phyloP scores from a whole-genome alignment of 2,329 filamentous ascomycete species.

The Emmonsiellopsis sp. region DNA sequence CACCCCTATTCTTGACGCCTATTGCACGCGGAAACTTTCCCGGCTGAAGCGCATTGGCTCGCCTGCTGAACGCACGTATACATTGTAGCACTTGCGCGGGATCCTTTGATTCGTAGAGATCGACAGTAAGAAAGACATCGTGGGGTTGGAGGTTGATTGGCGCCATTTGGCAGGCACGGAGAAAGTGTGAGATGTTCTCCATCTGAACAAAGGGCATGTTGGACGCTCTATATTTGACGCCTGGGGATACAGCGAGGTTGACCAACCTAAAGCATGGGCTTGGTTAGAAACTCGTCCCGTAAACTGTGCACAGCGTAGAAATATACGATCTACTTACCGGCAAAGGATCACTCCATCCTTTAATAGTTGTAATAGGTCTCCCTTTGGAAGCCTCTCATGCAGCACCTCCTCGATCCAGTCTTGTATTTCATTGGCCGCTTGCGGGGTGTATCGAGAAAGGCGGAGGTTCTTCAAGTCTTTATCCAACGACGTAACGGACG shows the following conservation, averaged over 20 bases:
- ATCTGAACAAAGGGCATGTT: constrained; percentile 98
- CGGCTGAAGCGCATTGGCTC: constrained; percentile 67
- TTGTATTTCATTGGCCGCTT: constrained; percentile 75
- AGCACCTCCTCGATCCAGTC: constrained; percentile 78
- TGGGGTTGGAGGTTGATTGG: constrained; percentile 85
- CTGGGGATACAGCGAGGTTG: constrained; percentile 67
- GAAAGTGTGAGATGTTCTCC: constrained; percentile 97
- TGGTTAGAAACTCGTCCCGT: constrained; percentile 17
- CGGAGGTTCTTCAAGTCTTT: constrained; percentile 92
- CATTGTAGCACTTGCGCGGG: constrained; percentile 94
- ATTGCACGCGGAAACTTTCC: constrained; percentile 65
- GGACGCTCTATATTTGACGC: constrained; percentile 83
- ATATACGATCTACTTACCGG: constrained; percentile 53
- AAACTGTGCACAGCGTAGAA: not conserved
- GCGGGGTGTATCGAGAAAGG: constrained; percentile 84
- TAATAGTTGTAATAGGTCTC: constrained; percentile 73
- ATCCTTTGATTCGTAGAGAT: constrained; percentile 91
- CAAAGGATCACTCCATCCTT: constrained; percentile 90
- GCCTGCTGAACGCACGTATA: constrained; percentile 80
- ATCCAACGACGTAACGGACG: constrained; percentile 85
- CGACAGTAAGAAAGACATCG: constrained; percentile 93
- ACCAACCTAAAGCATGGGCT: constrained; percentile 53
- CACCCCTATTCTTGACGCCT: constrained; percentile 58
- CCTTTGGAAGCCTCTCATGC: constrained; percentile 60
- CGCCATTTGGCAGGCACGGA: constrained; percentile 74